These are phyloP conservation scores for Arbutus unedo DNA, from an alignment of 148 eudicot species.

Conservation along the genomic window DNA sequence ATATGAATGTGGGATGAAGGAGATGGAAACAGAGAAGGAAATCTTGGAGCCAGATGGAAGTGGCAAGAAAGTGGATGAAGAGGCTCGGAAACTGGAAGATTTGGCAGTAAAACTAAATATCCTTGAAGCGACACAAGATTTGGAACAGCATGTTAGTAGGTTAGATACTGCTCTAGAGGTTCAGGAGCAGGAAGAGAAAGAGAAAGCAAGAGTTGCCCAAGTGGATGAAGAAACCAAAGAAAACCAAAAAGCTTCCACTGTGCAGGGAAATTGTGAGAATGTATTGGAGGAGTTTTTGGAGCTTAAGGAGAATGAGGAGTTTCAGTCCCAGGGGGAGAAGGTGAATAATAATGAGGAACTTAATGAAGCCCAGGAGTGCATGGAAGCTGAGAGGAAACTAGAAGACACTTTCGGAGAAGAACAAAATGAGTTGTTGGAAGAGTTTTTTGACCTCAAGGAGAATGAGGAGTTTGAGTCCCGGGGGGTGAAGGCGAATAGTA, in stretches of 20 bases:
- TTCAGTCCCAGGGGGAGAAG: slow-evolving; percentile 16
- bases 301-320: slow-evolving; percentile 19
- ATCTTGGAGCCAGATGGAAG: slow-evolving; percentile 29
- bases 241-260: slow-evolving; percentile 14
- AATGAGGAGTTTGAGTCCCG: slow-evolving; percentile 13
- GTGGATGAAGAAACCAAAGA: slow-evolving; percentile 23
- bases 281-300: slow-evolving; percentile 19
- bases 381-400: slow-evolving; percentile 26
- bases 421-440: slow-evolving; percentile 23
- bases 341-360: slow-evolving; percentile 20
- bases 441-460: slow-evolving; percentile 19
- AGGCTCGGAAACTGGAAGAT: slow-evolving; percentile 25
- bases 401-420: slow-evolving; percentile 27
- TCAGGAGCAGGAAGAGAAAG: slow-evolving; percentile 21
- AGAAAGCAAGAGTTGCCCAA: not conserved
- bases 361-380: slow-evolving; percentile 22
- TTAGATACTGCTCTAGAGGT: slow-evolving; percentile 21
- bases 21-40: slow-evolving; percentile 28
- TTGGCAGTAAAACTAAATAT: slow-evolving; percentile 25
- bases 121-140: slow-evolving; percentile 16
- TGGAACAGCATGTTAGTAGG: slow-evolving; percentile 18
- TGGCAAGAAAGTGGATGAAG: slow-evolving; percentile 19
- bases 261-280: slow-evolving; percentile 21
- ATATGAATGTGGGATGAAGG: slow-evolving; percentile 19
- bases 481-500: slow-evolving; percentile 21